phyloP scores from a whole-genome alignment of 2,329 filamentous ascomycete genomes.

The Hawksworthiomyces lignivorus region DNA sequence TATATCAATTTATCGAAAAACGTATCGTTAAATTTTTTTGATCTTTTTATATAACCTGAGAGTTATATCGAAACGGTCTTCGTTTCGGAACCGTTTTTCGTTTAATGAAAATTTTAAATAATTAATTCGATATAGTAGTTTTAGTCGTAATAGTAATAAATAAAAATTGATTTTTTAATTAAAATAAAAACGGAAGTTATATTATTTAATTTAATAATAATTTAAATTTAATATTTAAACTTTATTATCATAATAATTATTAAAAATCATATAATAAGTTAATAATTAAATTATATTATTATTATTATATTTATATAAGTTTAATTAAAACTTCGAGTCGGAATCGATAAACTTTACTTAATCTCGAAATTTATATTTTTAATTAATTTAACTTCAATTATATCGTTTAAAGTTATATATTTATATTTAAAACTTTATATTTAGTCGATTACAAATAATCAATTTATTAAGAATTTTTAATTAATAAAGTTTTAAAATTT shows the following conservation, averaged over 20 bases:
- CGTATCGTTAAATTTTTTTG: neutral
- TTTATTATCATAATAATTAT: neutral
- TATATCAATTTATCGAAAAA: neutral
- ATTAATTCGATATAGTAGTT: neutral
- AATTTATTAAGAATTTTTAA: too few species aligned
- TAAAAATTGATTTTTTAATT: too few species aligned
- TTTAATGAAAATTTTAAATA: neutral
- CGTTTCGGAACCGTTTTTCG: too few species aligned
- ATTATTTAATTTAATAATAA: neutral
- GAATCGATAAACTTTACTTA: neutral
- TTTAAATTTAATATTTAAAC: neutral
- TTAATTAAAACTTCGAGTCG: too few species aligned
- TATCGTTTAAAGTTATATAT: too few species aligned
- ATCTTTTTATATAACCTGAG: too few species aligned
- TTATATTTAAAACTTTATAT: too few species aligned
- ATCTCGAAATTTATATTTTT: neutral
- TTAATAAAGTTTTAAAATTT: too few species aligned
- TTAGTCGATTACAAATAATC: too few species aligned
- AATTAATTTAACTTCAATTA: neutral
- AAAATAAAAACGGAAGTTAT: neutral
- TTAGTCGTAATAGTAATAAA: too few species aligned
- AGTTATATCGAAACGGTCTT: too few species aligned
- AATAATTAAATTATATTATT: neutral
- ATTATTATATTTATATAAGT: constrained; percentile 9
- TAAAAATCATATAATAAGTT: neutral